phyloP scores from a whole-genome alignment of 192 early-diverging fungal species.

The Backusella parvicylindrica region DNA sequence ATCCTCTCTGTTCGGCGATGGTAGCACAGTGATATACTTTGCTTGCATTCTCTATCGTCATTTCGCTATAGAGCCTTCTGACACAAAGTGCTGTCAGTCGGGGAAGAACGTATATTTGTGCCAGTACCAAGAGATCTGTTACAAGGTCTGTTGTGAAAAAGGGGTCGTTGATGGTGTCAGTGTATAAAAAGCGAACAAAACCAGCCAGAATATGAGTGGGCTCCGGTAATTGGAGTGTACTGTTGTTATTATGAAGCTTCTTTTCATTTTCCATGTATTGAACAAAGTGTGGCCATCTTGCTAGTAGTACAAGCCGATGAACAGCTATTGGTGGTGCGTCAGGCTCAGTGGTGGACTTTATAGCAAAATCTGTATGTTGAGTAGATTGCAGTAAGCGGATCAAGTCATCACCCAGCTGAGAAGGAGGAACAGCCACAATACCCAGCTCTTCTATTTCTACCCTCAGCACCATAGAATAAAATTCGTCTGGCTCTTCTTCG shows the following conservation, averaged over 20 bases:
- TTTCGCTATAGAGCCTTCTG: constrained; percentile 39
- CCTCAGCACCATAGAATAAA: constrained; percentile 45
- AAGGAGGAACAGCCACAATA: constrained; percentile 45
- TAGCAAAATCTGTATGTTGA: constrained; percentile 43
- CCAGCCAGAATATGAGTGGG: constrained; percentile 42
- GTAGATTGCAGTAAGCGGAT: constrained; percentile 30
- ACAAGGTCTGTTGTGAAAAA: constrained; percentile 34
- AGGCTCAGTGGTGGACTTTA: constrained; percentile 38
- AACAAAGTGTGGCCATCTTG: constrained; percentile 64
- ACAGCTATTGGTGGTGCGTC: constrained; percentile 35
- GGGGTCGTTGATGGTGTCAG: constrained; percentile 44
- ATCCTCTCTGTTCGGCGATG: constrained; percentile 45
- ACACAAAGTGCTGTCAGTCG: constrained; percentile 50
- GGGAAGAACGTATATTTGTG: constrained; percentile 54
- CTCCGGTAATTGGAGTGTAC: constrained; percentile 52
- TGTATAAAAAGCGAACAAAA: constrained; percentile 58
- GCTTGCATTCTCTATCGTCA: constrained; percentile 52
- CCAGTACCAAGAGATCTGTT: constrained; percentile 56
- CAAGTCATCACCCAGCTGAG: constrained; percentile 47
- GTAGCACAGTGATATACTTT: constrained; percentile 54
- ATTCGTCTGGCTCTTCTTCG: constrained; percentile 57
- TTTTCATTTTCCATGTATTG: constrained; percentile 48
- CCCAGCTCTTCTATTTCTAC: constrained; percentile 60
- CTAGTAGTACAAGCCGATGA: constrained; percentile 55
- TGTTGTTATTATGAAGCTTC: constrained; percentile 39